Percentiles rank a stretch among this genome's conserved stretches.
Evolutionary conservation across 169 alveolate species (phyloP).

Genomic region (Plasmodium falciparum): DNA sequence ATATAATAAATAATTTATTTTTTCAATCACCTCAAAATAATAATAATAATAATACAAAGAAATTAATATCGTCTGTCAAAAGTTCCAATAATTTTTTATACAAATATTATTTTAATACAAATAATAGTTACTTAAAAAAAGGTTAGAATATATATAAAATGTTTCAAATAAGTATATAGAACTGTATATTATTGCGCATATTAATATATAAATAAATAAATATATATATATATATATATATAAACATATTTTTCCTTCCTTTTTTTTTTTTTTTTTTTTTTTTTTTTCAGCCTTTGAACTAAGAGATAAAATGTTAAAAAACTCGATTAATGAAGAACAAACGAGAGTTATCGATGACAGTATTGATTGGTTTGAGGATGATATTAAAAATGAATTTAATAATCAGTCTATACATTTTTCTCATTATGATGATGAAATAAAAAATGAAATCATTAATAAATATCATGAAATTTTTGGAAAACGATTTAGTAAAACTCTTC

Average conservation of each 20-base stretch:
- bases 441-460: constrained; percentile 65
- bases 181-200: not conserved
- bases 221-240: not conserved
- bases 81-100: constrained; percentile 22
- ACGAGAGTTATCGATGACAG: constrained; percentile 68
- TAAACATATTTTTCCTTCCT: not conserved
- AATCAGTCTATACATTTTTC: constrained; percentile 37
- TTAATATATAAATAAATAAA: not conserved
- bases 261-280: not conserved
- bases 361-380: constrained; percentile 73
- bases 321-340: constrained; percentile 43
- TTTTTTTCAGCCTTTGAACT: constrained; percentile 20
- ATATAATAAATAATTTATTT: constrained; percentile 15
- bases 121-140: constrained; percentile 29
- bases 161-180: not conserved
- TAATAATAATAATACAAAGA: constrained; percentile 8
- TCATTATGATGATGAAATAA: constrained; percentile 40
- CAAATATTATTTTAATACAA: constrained; percentile 40
- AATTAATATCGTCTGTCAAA: constrained; percentile 11
- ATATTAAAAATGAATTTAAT: constrained; percentile 25
- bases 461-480: constrained; percentile 56
- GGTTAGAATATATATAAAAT: constrained; percentile 14
- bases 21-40: not conserved
- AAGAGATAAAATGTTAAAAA: constrained; percentile 52
- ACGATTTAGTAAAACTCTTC: constrained; percentile 9